Percentiles rank a stretch among this genome's conserved stretches.
These are phyloP conservation scores for Umbilicus rupestris DNA, from an alignment of 164 flowering plant species.

Conservation along the genomic window DNA sequence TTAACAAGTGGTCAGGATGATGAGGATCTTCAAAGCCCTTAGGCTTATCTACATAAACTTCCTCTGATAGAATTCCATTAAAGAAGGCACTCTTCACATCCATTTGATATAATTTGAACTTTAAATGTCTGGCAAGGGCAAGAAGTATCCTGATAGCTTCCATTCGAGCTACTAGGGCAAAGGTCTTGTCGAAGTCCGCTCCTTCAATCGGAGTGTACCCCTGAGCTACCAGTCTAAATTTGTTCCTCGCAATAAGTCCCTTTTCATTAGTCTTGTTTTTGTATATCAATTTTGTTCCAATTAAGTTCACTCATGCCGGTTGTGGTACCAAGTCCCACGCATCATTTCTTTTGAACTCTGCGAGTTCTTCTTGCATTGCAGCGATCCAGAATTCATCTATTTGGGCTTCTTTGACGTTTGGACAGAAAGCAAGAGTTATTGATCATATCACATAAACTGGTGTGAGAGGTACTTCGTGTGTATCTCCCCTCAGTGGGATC, in stretches of 20 bases:
- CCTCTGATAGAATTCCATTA: not conserved
- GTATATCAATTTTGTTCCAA: not conserved
- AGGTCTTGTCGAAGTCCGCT: not conserved
- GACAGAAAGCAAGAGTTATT: too few species aligned
- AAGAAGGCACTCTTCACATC: not conserved
- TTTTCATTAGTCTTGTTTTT: not conserved
- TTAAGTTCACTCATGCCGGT: not conserved
- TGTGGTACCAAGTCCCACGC: conserved; percentile 4
- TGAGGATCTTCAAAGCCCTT: not conserved
- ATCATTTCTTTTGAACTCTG: too few species aligned
- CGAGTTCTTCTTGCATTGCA: too few species aligned
- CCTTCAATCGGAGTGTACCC: not conserved
- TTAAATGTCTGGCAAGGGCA: not conserved
- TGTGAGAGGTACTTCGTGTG: too few species aligned
- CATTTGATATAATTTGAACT: too few species aligned
- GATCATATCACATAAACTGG: too few species aligned
- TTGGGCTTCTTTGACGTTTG: too few species aligned
- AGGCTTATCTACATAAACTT: not conserved
- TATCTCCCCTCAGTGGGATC: too few species aligned
- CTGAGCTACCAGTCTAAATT: not conserved
- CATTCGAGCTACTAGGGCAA: not conserved
- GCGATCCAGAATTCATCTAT: too few species aligned
- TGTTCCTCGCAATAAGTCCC: not conserved
- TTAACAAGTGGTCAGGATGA: not conserved
- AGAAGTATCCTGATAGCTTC: not conserved